Evolutionary conservation across 2,329 filamentous ascomycete species (phyloP).

Genomic region (Aureobasidium mangrovei): DNA sequence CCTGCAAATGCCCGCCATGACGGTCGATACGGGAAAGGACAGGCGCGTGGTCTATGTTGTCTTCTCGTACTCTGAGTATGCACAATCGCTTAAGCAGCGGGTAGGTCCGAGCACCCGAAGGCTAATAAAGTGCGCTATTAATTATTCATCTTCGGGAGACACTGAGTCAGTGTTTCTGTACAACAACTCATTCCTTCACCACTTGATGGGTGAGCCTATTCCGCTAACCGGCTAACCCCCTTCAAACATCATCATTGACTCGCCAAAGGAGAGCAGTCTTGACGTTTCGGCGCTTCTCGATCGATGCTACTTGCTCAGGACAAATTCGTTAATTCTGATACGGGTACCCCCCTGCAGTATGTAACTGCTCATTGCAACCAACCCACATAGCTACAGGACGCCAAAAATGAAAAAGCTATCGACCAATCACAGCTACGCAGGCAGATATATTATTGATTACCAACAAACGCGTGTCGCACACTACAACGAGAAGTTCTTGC

Average conservation of each 20-base stretch:
- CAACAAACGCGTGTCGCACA: constrained; percentile 3
- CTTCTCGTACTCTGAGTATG: constrained; percentile 12
- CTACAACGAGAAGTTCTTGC: background rate
- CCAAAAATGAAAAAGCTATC: background rate
- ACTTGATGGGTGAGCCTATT: background rate
- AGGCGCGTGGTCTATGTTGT: background rate
- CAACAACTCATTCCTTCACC: background rate
- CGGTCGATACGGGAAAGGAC: background rate
- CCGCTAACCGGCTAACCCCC: background rate
- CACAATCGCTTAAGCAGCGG: constrained; percentile 12
- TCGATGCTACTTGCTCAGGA: background rate
- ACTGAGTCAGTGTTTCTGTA: constrained; percentile 3
- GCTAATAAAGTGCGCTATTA: constrained; percentile 13
- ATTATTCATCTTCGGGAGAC: background rate
- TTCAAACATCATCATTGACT: background rate
- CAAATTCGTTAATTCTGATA: background rate
- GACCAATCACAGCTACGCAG: background rate
- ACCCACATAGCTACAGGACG: background rate
- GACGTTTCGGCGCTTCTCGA: background rate
- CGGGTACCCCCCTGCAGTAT: background rate
- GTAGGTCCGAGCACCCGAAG: constrained; percentile 8
- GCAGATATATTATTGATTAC: constrained; percentile 6
- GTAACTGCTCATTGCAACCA: background rate
- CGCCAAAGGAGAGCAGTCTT: too few relatives aligned
- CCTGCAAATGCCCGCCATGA: constrained; percentile 1